Base-by-base conservation (phyloP, 208 protist species). In the Herpetomonas tarakana region DNA sequence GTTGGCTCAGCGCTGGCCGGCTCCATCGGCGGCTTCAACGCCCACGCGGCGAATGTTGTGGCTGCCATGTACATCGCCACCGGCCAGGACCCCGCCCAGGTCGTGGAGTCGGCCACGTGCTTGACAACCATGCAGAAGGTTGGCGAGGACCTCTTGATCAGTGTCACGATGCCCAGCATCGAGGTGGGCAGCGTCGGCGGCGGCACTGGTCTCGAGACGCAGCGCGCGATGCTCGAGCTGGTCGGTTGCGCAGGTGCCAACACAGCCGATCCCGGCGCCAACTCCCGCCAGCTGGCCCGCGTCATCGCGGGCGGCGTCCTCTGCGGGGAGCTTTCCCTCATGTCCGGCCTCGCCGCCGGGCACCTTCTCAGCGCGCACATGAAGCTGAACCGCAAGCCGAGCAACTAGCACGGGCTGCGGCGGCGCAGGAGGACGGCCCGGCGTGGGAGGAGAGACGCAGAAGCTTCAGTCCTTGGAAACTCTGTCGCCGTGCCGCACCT, bases 181-280 rank as follows among this genome's bases (percentile, higher is more conserved):
- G 98, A 99, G 75, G 97, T 99, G 26, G 98, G 98, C 45, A 97
- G 96, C 12, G 93, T 99, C 29, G 98, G 98, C 49, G 98, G 98
- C 44, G 98, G 98, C 30, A 99, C 98, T 4, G 71, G 84, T 21
- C 78, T 99, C 9, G 67, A 78, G 2, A 83, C 97, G 2, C 98
- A 99, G 84, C 49, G 72, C 6, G 86, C 93, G 0, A 92, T 96
- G 65, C 83, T 99, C n/a, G 82, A 97, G 35, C 56, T 99, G 28
- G 81, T 99, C 30, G 91, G 91, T 29, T 92, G 97, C 29, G 81
- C 75, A 9, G 97, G 94, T 14, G 68, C 94, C 0, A 88, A 90
- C 58, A 66, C 76, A 39, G 82, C 83, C 3, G 65, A 74, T 25
- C 96, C 97, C 18, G 97, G 97, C 35, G 62, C 58, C 1, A 96